Evolutionary conservation across 2,329 filamentous ascomycete genomes (phyloP).

Genomic region (Ceratocystis smalleyi): DNA sequence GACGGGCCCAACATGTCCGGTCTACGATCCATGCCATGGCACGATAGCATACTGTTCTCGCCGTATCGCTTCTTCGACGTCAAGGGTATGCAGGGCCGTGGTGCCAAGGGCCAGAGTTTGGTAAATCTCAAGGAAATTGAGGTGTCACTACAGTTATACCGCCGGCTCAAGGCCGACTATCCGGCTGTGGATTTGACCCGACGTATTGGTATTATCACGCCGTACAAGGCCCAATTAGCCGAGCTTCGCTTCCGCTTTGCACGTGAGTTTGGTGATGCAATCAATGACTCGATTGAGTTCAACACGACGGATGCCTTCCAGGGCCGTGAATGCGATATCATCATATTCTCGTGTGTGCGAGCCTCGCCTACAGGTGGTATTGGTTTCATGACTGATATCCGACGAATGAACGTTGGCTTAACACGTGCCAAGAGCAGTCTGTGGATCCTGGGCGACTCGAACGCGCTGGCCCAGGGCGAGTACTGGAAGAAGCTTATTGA

Average conservation of each 20-base stretch:
- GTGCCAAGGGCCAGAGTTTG: constrained; percentile 72
- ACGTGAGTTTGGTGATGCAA: constrained; percentile 53
- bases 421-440: constrained; percentile 92
- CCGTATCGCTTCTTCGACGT: constrained; percentile 98
- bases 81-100: constrained; percentile 66
- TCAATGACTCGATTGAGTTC: constrained; percentile 76
- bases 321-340: constrained; percentile 89
- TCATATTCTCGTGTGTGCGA: constrained; percentile 97
- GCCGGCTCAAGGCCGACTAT: constrained; percentile 62
- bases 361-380: constrained; percentile 87
- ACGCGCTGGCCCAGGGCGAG: constrained; percentile 69
- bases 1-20: constrained; percentile 72
- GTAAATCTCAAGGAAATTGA: constrained; percentile 79
- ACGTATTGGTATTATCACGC: constrained; percentile 93
- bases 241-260: constrained; percentile 65
- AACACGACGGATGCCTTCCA: constrained; percentile 98
- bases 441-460: constrained; percentile 89
- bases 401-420: constrained; percentile 97
- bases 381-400: constrained; percentile 94
- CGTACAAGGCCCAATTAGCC: constrained; percentile 84
- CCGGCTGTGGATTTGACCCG: constrained; percentile 51
- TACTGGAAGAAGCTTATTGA: constrained; percentile 81
- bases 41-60: constrained; percentile 61
- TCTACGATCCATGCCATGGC: constrained; percentile 70
- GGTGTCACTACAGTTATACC: constrained; percentile 72